phyloP scores from a whole-genome alignment of 305 asterid genomes.

The Fraxinus paxiana region DNA sequence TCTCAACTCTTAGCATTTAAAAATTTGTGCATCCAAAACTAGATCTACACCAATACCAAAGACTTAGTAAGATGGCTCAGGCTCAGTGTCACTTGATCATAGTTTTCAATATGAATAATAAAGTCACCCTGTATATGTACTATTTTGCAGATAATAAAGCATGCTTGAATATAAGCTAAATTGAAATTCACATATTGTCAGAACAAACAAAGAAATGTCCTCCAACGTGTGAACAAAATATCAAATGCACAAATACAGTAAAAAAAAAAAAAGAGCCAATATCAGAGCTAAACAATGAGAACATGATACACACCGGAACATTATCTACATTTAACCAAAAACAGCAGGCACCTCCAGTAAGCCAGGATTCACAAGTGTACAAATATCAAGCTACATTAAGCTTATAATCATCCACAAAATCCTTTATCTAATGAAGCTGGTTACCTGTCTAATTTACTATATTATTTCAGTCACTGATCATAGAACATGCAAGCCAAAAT shows the following conservation, averaged over 20 bases:
- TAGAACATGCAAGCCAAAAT: background rate
- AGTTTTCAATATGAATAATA: background rate
- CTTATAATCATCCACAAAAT: background rate
- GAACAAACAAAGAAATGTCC: background rate
- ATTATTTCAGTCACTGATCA: background rate
- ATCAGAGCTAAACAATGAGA: background rate
- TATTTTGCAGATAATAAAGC: background rate
- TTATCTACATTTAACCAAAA: background rate
- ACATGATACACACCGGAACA: background rate
- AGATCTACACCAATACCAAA: background rate
- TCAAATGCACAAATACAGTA: background rate
- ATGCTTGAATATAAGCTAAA: background rate
- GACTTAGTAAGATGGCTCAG: background rate
- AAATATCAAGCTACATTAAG: background rate
- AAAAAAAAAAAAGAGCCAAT: background rate
- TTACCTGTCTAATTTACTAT: background rate
- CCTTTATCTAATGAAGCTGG: background rate
- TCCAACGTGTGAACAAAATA: background rate
- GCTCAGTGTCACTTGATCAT: background rate
- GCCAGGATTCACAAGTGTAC: background rate
- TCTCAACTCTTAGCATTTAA: background rate
- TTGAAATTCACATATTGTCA: background rate
- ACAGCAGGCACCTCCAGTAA: background rate
- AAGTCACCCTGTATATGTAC: background rate
- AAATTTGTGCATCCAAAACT: background rate